These are phyloP conservation scores for Anthoceros angustus DNA, from an alignment of 225 moss, liverwort and hornwort genomes.

Conservation along the genomic window DNA sequence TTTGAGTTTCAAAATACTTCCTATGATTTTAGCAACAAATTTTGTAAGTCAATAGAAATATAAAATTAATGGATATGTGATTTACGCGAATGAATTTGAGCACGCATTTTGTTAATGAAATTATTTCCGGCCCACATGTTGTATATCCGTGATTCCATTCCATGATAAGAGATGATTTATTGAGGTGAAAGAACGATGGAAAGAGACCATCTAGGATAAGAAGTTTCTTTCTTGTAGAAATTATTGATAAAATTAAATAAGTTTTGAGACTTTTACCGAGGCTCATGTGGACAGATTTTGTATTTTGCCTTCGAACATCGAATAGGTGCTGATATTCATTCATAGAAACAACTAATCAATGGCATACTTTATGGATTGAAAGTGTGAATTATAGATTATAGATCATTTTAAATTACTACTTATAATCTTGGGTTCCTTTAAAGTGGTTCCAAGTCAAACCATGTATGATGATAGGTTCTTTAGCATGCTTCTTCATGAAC, in stretches of 20 bases:
- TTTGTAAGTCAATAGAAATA: neutral
- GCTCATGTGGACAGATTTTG: neutral
- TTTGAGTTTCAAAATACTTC: neutral
- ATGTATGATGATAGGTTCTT: slow-evolving; percentile 42
- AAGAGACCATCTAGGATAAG: no score
- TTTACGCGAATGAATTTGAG: neutral
- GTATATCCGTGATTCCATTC: neutral
- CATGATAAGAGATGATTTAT: no score
- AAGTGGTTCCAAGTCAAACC: slow-evolving; percentile 22
- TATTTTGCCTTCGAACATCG: neutral
- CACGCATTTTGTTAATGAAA: neutral
- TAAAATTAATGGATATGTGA: neutral
- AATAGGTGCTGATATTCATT: neutral
- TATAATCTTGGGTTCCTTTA: neutral
- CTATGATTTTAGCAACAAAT: neutral
- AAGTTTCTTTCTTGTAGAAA: neutral
- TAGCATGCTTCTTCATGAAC: slow-evolving; percentile 69
- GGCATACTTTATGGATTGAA: neutral
- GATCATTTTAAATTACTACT: neutral
- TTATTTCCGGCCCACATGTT: neutral
- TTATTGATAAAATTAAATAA: neutral
- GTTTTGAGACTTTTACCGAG: neutral
- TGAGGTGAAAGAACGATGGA: no score
- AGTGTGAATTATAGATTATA: neutral
- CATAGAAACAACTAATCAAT: no score